A percentile compares a stretch with the other conserved stretches of the same genome.
Conservation (phyloP, 768 basidiomycete species). For the Suillus subaureus region DNA sequence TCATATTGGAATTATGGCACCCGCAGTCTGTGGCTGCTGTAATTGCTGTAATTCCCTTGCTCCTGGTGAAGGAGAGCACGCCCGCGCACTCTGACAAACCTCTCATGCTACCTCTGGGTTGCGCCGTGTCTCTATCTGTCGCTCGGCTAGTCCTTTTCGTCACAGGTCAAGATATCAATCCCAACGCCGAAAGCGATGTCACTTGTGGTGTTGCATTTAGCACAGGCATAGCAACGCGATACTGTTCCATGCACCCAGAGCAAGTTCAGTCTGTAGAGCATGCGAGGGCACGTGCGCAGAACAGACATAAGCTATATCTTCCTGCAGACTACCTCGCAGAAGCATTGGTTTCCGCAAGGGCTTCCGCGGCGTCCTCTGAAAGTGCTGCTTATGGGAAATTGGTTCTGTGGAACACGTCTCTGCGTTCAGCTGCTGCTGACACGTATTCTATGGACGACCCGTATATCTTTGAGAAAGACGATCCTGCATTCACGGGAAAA, state of each 20-base stretch:
- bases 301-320: slow-evolving; percentile 56
- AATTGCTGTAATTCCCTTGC: slow-evolving; percentile 47
- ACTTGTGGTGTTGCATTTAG: slow-evolving; percentile 70
- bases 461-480: slow-evolving; percentile 55
- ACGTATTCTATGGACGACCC: slow-evolving; percentile 70
- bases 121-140: slow-evolving; percentile 58
- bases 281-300: slow-evolving; percentile 39
- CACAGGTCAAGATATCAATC: slow-evolving; percentile 82
- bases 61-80: slow-evolving; percentile 27
- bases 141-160: slow-evolving; percentile 66
- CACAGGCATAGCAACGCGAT: slow-evolving; percentile 54
- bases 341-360: slow-evolving; percentile 43
- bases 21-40: slow-evolving; percentile 56
- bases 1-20: slow-evolving; percentile 72
- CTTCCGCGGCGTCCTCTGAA: slow-evolving; percentile 35
- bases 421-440: slow-evolving; percentile 69
- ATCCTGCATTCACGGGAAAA: slow-evolving; percentile 41
- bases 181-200: slow-evolving; percentile 61
- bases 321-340: slow-evolving; percentile 53
- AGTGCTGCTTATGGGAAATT: slow-evolving; percentile 46
- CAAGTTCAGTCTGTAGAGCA: slow-evolving; percentile 20
- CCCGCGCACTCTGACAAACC: slow-evolving; percentile 23
- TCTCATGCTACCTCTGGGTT: slow-evolving; percentile 53
- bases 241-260: slow-evolving; percentile 46
- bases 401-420: slow-evolving; percentile 46